phyloP scores from a whole-genome alignment of 1,284 basidiomycete species.

The Omphalotus olearius region DNA sequence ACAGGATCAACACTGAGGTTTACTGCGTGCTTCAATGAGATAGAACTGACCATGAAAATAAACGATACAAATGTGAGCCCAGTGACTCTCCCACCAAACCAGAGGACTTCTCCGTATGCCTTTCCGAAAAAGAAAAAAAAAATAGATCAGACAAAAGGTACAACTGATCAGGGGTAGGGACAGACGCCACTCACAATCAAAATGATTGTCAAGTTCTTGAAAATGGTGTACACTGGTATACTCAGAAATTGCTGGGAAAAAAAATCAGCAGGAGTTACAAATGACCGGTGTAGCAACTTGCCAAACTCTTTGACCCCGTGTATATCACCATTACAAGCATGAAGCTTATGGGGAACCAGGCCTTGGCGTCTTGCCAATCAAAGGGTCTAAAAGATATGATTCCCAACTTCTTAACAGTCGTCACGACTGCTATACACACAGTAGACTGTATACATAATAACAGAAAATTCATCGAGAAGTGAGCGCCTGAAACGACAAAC shows the following conservation, averaged over 20 bases:
- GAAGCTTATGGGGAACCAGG: slow-evolving; percentile 94
- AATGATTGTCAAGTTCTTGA: slow-evolving; percentile 99
- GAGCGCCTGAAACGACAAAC: slow-evolving; percentile 92
- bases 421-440: slow-evolving; percentile 82
- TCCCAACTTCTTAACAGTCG: slow-evolving; percentile 70
- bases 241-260: slow-evolving; percentile 79
- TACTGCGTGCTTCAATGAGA: slow-evolving; percentile 2
- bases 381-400: slow-evolving; percentile 89
- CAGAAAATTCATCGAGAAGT: slow-evolving; percentile 98
- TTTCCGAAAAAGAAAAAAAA: slow-evolving; percentile 25
- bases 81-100: slow-evolving; percentile 93
- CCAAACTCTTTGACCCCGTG: slow-evolving; percentile 95
- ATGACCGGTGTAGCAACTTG: slow-evolving; percentile 36
- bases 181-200: slow-evolving; percentile 66
- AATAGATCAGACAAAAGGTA: not conserved
- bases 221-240: slow-evolving; percentile 96
- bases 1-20: slow-evolving; percentile 5
- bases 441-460: slow-evolving; percentile 89
- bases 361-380: slow-evolving; percentile 81
- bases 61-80: slow-evolving; percentile 88
- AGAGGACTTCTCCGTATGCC: slow-evolving; percentile 97
- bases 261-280: slow-evolving; percentile 4
- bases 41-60: slow-evolving; percentile 81
- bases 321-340: slow-evolving; percentile 95
- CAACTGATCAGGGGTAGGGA: not conserved